These are phyloP conservation scores for Aspergillus saccharolyticus DNA, from an alignment of 495 filamentous ascomycete genomes.

Conservation along the genomic window DNA sequence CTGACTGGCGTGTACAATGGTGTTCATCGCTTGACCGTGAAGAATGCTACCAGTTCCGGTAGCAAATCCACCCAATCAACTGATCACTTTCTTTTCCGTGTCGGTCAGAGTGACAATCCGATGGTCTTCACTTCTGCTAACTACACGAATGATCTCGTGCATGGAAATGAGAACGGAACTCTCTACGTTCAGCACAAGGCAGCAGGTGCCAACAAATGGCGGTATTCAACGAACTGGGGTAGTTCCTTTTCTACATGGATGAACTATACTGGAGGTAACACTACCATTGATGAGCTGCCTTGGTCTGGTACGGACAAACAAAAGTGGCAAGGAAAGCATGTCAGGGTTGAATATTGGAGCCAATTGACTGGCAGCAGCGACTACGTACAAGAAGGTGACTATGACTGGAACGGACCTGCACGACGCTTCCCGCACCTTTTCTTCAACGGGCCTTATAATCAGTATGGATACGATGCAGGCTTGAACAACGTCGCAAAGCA, in stretches of 20 bases:
- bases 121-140: constrained; percentile 56
- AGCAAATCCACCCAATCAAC: constrained; percentile 43
- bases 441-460: constrained; percentile 61
- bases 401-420: constrained; percentile 31
- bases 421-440: constrained; percentile 62
- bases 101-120: constrained; percentile 54
- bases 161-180: constrained; percentile 31
- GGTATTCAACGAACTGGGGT: constrained; percentile 60
- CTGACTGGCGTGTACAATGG: constrained; percentile 59
- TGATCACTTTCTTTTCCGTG: constrained; percentile 54
- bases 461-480: constrained; percentile 64
- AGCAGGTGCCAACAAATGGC: constrained; percentile 58
- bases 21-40: constrained; percentile 58
- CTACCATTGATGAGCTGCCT: constrained; percentile 36
- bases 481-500: constrained; percentile 52
- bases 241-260: constrained; percentile 56
- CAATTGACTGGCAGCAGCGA: constrained; percentile 58
- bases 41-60: constrained; percentile 43
- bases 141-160: constrained; percentile 51
- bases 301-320: constrained; percentile 62
- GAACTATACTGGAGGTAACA: constrained; percentile 48
- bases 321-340: constrained; percentile 60
- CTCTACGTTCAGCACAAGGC: constrained; percentile 56
- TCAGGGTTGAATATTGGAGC: constrained; percentile 66
- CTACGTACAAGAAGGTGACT: constrained; percentile 60